phyloP scores from a whole-genome alignment of 2,329 filamentous ascomycete species.

The Uncinocarpus reesii region DNA sequence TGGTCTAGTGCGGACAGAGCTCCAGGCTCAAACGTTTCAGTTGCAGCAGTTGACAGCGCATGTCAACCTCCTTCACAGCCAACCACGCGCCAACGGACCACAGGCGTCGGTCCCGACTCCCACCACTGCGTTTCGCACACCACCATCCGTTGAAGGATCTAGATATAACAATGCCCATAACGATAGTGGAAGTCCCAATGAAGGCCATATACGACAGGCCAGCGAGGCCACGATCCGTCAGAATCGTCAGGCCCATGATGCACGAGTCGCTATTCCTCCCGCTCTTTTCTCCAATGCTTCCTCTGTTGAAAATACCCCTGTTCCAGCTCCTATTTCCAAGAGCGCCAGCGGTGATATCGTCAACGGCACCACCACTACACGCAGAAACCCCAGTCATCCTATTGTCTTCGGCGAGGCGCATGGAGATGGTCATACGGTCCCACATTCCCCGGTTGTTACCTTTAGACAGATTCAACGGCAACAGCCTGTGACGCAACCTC shows the following conservation, averaged over 20 bases:
- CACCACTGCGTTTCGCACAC: conserved; percentile 8
- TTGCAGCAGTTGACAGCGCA: conserved; percentile 9
- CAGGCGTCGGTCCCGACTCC: conserved; percentile 7
- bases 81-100: not conserved
- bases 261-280: not conserved
- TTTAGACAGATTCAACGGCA: not conserved
- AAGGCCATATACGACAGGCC: not conserved
- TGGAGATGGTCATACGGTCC: not conserved
- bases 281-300: not conserved
- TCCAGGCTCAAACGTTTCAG: conserved; percentile 10
- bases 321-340: conserved; percentile 9
- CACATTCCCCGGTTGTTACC: not conserved
- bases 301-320: not conserved
- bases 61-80: not conserved
- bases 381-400: conserved; percentile 1
- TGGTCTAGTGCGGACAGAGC: conserved; percentile 5
- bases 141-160: not conserved
- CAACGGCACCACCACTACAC: not conserved
- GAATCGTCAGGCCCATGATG: too few relatives aligned
- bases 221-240: not conserved
- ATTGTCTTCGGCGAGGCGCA: conserved; percentile 2
- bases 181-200: not conserved
- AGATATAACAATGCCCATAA: not conserved
- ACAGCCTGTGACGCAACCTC: not conserved
- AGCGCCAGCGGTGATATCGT: not conserved